Percentiles rank a stretch among this genome's conserved stretches.
phyloP scores from a whole-genome alignment of 75 land plant species.

The Azolla pinnata region DNA sequence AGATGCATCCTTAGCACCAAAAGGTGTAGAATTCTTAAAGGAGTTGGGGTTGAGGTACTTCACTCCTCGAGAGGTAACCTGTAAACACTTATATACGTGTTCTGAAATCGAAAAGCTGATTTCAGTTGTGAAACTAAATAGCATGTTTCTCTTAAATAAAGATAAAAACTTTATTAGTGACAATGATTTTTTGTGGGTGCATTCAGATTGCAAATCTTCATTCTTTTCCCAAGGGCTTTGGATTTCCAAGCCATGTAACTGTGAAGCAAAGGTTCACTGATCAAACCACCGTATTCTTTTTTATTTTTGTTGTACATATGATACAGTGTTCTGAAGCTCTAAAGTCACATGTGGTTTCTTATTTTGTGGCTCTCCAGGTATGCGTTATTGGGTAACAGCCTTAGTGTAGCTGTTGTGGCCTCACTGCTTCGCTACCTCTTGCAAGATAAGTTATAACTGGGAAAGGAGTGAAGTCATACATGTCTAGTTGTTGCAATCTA shows the following conservation, averaged over 20 bases:
- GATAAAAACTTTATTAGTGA: too few relatives aligned
- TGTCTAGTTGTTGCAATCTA: too few relatives aligned
- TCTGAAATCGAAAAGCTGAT: too few relatives aligned
- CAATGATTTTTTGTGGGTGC: not conserved
- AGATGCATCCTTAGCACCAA: too few relatives aligned
- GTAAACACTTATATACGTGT: too few relatives aligned
- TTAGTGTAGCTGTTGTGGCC: constrained; percentile 73
- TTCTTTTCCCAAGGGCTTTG: constrained; percentile 72
- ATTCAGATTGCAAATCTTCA: constrained; percentile 86
- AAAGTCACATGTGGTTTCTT: not conserved
- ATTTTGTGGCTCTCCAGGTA: constrained; percentile 38
- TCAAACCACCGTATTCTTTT: not conserved
- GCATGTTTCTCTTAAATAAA: too few relatives aligned
- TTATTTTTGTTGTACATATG: not conserved
- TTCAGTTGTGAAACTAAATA: too few relatives aligned
- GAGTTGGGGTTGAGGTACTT: constrained; percentile 68
- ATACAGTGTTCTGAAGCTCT: not conserved
- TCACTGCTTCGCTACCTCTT: constrained; percentile 64
- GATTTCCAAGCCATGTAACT: constrained; percentile 55
- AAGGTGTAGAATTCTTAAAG: constrained; percentile 22
- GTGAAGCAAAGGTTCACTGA: constrained; percentile 58
- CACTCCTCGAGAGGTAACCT: constrained; percentile 82
- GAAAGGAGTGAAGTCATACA: too few relatives aligned
- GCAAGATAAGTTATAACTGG: too few relatives aligned
- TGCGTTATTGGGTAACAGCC: constrained; percentile 81